Conservation (phyloP, 768 basidiomycete species). For the Mycena polygramma region DNA sequence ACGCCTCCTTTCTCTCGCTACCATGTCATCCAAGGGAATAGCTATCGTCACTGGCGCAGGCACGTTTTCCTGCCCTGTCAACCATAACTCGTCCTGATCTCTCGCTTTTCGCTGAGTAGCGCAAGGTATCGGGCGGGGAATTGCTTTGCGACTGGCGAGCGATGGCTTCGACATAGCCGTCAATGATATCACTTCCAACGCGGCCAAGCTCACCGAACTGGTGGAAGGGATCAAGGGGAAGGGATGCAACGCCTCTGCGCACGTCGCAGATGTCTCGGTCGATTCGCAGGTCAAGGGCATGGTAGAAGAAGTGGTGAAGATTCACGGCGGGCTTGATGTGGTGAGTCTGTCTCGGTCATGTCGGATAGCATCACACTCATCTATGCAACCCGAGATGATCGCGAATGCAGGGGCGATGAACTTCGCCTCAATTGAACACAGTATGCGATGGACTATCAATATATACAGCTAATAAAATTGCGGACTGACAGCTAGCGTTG, state of each 20-base stretch:
- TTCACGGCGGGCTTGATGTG: conserved; percentile 48
- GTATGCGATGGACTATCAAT: background rate
- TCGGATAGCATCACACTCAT: too few relatives aligned
- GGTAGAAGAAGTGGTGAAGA: conserved; percentile 42
- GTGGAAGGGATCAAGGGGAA: conserved; percentile 43
- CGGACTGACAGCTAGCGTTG: conserved; percentile 7
- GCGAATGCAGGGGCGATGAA: conserved; percentile 43
- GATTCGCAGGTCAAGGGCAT: conserved; percentile 45
- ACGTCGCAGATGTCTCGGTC: conserved; percentile 34
- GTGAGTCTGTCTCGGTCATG: background rate
- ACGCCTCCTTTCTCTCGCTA: too few relatives aligned
- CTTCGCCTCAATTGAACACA: conserved; percentile 18
- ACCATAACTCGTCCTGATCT: too few relatives aligned
- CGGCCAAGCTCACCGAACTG: conserved; percentile 41
- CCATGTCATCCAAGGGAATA: too few relatives aligned
- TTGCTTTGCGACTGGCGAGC: conserved; percentile 55
- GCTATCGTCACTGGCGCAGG: too few relatives aligned
- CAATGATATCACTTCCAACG: conserved; percentile 50
- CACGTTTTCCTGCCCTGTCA: too few relatives aligned
- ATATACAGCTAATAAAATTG: background rate
- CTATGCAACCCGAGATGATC: conserved; percentile 35
- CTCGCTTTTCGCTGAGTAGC: conserved; percentile 31
- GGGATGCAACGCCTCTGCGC: conserved; percentile 20
- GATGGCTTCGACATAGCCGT: conserved; percentile 56
- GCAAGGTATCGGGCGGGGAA: conserved; percentile 58